Conservation (phyloP, 75 land plant genomes). For the Sequoia sempervirens region DNA sequence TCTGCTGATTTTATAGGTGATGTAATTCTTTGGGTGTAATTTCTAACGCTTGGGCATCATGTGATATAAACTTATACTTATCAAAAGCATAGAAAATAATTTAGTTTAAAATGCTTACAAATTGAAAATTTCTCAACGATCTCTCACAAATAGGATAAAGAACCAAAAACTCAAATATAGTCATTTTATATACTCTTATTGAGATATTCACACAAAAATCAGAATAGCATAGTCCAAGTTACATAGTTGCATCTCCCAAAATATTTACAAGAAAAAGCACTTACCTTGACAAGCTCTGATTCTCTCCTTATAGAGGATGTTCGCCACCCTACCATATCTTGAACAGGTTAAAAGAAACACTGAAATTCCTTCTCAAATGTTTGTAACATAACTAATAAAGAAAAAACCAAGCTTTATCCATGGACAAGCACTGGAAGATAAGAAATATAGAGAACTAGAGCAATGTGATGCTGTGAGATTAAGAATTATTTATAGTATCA, state of each 20-base stretch:
- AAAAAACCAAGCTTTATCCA: neutral
- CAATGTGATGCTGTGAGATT: neutral
- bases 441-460: neutral
- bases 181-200: neutral
- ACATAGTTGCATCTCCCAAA: neutral
- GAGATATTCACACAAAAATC: neutral
- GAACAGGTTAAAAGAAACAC: conserved; percentile 6
- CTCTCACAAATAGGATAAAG: neutral
- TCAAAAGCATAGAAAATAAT: neutral
- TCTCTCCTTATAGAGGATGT: conserved; percentile 95
- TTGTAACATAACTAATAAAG: conserved; percentile 3
- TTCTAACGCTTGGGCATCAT: neutral
- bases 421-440: neutral
- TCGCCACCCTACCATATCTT: conserved; percentile 97
- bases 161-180: neutral
- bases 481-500: neutral
- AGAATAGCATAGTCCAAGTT: neutral
- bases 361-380: neutral
- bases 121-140: neutral
- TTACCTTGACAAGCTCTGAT: conserved; percentile 72
- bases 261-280: neutral
- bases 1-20: neutral
- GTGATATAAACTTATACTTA: neutral
- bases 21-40: neutral
- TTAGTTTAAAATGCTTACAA: neutral